Base-by-base conservation (phyloP, 768 basidiomycete species). In the Xanthoconium purpureum region DNA sequence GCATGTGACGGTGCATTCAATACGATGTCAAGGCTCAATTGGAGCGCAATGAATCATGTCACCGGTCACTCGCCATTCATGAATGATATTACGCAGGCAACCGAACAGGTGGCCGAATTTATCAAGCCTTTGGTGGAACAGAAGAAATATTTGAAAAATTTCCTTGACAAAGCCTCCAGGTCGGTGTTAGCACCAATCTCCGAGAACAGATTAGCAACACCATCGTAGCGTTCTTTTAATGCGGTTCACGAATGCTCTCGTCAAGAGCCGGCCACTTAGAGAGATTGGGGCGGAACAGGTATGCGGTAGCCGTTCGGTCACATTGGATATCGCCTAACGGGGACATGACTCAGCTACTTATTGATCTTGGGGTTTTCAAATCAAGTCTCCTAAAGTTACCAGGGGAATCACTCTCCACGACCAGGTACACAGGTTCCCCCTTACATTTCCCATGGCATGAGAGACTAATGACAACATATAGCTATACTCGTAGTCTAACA, bases 231-330 rank as follows among this genome's bases (percentile, higher is more conserved):
- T 96, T 37, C 75, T 98, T 35, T 74, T 98, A 38, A 84, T 85
- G 35, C 89, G 90, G 55, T 98, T 98, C 64, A 97, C 93, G 0
- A 89, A 91, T 63, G 82, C 89, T 0, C 77, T 98, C 35, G 94
- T 98, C 18, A 87, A 86, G 71, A 95, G 94, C 68, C 78, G 94
- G 40, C 97, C 97, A 6, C 73, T 99, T 62, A 84, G 87, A 67
- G 94, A 96, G 71, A 89, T 90, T 35, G 95, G 96, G 7, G 96
- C 96, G 5, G 96, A 99, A 73, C 96, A 98, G 82, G 91, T 89
- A 50, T 43, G 74, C 38, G 14, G 18, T 40, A 7, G 3, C 33
- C 33, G 8, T 35, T 46, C 33, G 29, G 42, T 17, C 7, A 12
- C 18, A 35, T 24, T 18, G 20, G 44, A 40, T 35, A 52, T 32